Base-by-base conservation (phyloP, 2,329 filamentous ascomycete species). In the Penicillium corylophilum region DNA sequence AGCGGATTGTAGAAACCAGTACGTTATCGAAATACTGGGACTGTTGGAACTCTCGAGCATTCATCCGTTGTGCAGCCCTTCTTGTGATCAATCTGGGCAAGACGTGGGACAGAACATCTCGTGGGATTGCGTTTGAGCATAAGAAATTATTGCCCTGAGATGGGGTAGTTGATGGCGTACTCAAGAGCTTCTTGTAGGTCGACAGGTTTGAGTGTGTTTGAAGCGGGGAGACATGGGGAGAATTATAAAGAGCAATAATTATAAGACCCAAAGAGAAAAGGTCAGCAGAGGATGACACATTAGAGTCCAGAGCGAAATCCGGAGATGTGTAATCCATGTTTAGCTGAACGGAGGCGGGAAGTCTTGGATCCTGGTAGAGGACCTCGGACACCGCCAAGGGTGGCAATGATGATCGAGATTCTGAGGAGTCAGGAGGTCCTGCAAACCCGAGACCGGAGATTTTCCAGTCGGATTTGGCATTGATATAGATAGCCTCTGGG, bases 381-480 rank as follows among this genome's bases (percentile, higher is more conserved):
- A 87, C 85, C 71, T 96, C 91, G 24, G 88, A 87, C 18, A 97
- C 80, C 57, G 85, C 89, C 61, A 97, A 86, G 9, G 90, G 88
- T 38, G 86, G 81, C 44, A 95, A 84, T 4, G 89, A 87, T 3
- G 89, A 88, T 41, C 86, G 79, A 60, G 88, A 86, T 24, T 84
- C 86, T 18, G 88, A 89, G 62, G 83, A 82, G 61, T 91, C 88
- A 44, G 89, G 84, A 13, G 91, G 89, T 41, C 89, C 89, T 68
- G 88, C 90, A 71, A 96, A 99, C 0, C 88, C 84, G 35, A 99
- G 81, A n/a, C 93, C 94, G 62, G 91, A 93, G 55, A 99, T 89
- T 71, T 99, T 99, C 94, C 94, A 99, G 72, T 99, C 94, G 43
- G 90, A 95, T 83, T 99, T 99, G 36, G 89, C 84, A 74, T 99